phyloP scores from a whole-genome alignment of 176 grass and related monocot genomes.

The Avena atlantica region DNA sequence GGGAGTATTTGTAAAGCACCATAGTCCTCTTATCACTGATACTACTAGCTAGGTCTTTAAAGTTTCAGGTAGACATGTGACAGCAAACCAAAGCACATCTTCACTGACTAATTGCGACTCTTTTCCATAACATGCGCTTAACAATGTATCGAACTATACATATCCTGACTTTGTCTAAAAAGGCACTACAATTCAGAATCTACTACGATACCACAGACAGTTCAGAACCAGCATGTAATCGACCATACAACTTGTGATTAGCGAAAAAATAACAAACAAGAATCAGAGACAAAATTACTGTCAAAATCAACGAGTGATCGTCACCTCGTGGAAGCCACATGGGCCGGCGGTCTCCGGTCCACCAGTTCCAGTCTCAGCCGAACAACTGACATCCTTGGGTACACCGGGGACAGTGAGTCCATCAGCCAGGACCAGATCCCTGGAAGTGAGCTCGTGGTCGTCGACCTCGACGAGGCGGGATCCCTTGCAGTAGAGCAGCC shows the following conservation, averaged over 20 bases:
- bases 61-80: not conserved
- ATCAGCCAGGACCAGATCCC: conserved; percentile 46
- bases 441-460: conserved; percentile 42
- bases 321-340: conserved; percentile 61
- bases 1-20: too few relatives aligned
- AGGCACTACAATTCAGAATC: not conserved
- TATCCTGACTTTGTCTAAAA: too few relatives aligned
- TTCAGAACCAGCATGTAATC: not conserved
- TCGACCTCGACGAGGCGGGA: conserved; percentile 52
- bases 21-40: not conserved
- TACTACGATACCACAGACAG: not conserved
- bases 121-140: not conserved
- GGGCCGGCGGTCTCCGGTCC: conserved; percentile 44
- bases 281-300: conserved; percentile 21
- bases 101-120: not conserved
- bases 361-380: conserved; percentile 21
- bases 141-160: not conserved
- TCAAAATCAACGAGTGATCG: not conserved
- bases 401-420: conserved; percentile 41
- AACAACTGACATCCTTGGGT: conserved; percentile 51
- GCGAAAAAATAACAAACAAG: not conserved
- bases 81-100: not conserved
- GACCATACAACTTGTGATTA: not conserved
- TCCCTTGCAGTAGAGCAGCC: conserved; percentile 70
- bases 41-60: not conserved